Conservation (phyloP, 2,329 filamentous ascomycete genomes). For the Hypocrella siamensis region DNA sequence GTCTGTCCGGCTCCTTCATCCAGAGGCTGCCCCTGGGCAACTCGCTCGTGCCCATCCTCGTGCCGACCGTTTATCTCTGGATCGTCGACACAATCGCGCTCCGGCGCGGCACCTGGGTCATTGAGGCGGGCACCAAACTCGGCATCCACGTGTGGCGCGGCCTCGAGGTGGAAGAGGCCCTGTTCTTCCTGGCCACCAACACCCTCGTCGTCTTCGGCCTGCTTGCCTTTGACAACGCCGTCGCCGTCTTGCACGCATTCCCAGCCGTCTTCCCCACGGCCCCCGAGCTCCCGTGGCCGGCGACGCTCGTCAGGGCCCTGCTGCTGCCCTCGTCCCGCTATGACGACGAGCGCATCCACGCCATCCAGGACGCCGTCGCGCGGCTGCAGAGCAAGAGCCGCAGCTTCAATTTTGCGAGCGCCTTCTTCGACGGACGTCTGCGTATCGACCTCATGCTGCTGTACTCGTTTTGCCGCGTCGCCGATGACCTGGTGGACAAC, state of each 20-base stretch:
- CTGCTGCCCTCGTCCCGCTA: background rate
- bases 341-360: slow-evolving; percentile 1
- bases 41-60: slow-evolving; percentile 46
- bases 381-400: slow-evolving; percentile 49
- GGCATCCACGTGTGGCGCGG: slow-evolving; percentile 45
- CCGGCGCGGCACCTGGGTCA: slow-evolving; percentile 55
- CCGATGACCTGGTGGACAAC: slow-evolving; percentile 19
- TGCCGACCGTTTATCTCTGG: slow-evolving; percentile 58
- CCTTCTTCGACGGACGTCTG: slow-evolving; percentile 50
- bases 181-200: slow-evolving; percentile 61
- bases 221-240: slow-evolving; percentile 51
- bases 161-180: slow-evolving; percentile 57
- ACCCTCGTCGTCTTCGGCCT: slow-evolving; percentile 53
- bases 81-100: slow-evolving; percentile 54
- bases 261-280: background rate
- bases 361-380: slow-evolving; percentile 31
- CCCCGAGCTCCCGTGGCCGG: background rate
- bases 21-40: slow-evolving; percentile 14
- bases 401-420: slow-evolving; percentile 59
- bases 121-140: slow-evolving; percentile 51
- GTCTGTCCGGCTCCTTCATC: slow-evolving; percentile 1
- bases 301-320: background rate
- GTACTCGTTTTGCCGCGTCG: slow-evolving; percentile 58
- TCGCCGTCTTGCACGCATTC: slow-evolving; percentile 31
- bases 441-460: slow-evolving; percentile 53